Evolutionary conservation across 495 filamentous ascomycete species (phyloP), one percentile per base, ranked within the genome.

Genomic region (Penicillium macrosclerotiorum): DNA sequence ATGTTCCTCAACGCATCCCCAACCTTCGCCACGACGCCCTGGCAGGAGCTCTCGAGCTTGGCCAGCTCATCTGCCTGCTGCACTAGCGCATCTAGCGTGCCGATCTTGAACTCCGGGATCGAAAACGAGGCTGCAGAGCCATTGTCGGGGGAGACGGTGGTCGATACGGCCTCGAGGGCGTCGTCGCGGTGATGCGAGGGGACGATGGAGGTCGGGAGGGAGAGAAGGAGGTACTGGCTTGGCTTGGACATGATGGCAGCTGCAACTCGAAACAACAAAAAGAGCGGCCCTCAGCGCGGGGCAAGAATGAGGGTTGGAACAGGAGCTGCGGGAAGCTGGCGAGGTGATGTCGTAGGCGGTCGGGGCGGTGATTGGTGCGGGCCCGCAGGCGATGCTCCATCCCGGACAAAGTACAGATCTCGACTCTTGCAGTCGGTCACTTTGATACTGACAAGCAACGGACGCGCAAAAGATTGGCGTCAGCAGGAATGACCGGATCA

Each of bases 81-180:
- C 19, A 98, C 90, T n/a, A 98, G 73, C 31, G 87, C 89, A 68
- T 98, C 93, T 37, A 98, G 77, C 1, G 93, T 95, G 39, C 93
- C 93, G 66, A 98, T 95, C 72, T 97, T 98, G 77, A 98, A 95
- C 30, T 87, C 84, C 2, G 93, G 93, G 48, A 98, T 88, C 9
- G 78, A 65, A 58, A 96, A 96, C 6, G 84, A 83, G 36, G 81
- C 73, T 14, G 88, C 82, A 32, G 81, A 81, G 55, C 87, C 90
- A 59, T 87, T 82, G 42, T 96, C 88, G 25, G 80, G 69, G 20
- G 79, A 71, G 45, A 96, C 73, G 9, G 88, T 87, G 35, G 84
- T 60, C 51, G 80, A 80, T 24, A 98, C 60, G 37, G 85, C 78
- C 23, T 80, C 68, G 55, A 91, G 72, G 49, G 93, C 92, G 64